Evolutionary conservation across 306 rosid genomes (phyloP).

Genomic region (Trifolium fragiferum): DNA sequence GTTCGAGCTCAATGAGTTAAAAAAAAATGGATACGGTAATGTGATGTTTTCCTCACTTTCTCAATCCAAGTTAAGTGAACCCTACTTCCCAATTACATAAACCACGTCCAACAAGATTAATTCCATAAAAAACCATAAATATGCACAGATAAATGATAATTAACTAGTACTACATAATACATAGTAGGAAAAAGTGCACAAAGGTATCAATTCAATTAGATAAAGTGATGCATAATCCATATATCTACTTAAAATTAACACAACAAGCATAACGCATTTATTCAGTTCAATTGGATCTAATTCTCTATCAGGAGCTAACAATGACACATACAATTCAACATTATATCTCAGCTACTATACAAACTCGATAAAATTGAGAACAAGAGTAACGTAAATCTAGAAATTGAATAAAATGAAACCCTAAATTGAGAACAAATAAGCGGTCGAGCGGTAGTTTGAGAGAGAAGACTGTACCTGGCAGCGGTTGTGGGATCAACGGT

Average conservation of each 20-base stretch:
- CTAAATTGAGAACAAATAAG: conserved; percentile 38
- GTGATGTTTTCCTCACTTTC: neutral
- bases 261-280: neutral
- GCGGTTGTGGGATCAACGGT: conserved; percentile 87
- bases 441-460: neutral
- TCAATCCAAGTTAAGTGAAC: conserved; percentile 9
- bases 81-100: neutral
- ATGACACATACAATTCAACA: neutral
- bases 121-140: neutral
- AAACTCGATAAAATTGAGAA: conserved; percentile 44
- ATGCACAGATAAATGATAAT: neutral
- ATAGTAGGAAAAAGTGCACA: neutral
- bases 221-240: neutral
- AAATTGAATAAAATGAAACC: conserved; percentile 32
- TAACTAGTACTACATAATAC: neutral
- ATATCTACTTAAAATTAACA: neutral
- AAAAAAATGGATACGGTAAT: neutral
- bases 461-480: conserved; percentile 61
- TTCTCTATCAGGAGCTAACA: conserved; percentile 29
- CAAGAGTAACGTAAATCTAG: conserved; percentile 39
- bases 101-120: neutral
- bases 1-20: too few relatives aligned
- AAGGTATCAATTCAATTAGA: too few relatives aligned
- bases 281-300: conserved; percentile 30
- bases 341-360: too few relatives aligned